Evolutionary conservation across 208 protist species (phyloP), one percentile per base, ranked within the genome.

Genomic region (Trypanosoma congolense): DNA sequence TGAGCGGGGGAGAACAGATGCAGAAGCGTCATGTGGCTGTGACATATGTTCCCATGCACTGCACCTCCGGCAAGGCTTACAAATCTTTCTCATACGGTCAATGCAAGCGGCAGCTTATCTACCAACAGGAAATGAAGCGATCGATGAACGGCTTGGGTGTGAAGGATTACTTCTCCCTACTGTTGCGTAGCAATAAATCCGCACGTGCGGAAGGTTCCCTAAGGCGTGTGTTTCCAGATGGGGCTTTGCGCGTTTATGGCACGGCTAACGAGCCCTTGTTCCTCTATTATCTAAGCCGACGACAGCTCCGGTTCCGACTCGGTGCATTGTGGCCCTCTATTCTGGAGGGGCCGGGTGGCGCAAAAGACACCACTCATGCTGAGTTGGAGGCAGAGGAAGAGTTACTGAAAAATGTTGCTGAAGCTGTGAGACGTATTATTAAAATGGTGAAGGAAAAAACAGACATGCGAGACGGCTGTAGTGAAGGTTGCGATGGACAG

Each of bases 251-350:
- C 43, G 51, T 82, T 35, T 63, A 79, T 25, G 79, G 71, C 25
- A 44, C 69, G 2, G 50, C 68, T 1, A 47, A 54, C 5, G 68
- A 79, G 41, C 59, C 70, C 14, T 58, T 82, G 18, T 78, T 74
- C 53, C 43, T 75, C 6, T 73, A 65, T 36, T 82, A 86, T 59
- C 70, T 56, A 28, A 66, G 70, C 24, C 71, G 71, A 25, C 46
- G 53, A 5, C 66, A 77, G 45, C 65, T 80, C 12, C 75, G 74
- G 22, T 80, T 86, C 49, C 60, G 41, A 18, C 55, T 77, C n/a
- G 61, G 64, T 30, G 26, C 21, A 4, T 2, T 48, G 28, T 61
- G 35, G 22, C 54, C 62, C 22, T 56, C 33, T 29, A 29, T 69
- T 25, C 22, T 56, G 9, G 16, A 29, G 14, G 21, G 31, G 22